phyloP scores from a whole-genome alignment of 129 eudicot genomes.

The Saposhnikovia divaricata region DNA sequence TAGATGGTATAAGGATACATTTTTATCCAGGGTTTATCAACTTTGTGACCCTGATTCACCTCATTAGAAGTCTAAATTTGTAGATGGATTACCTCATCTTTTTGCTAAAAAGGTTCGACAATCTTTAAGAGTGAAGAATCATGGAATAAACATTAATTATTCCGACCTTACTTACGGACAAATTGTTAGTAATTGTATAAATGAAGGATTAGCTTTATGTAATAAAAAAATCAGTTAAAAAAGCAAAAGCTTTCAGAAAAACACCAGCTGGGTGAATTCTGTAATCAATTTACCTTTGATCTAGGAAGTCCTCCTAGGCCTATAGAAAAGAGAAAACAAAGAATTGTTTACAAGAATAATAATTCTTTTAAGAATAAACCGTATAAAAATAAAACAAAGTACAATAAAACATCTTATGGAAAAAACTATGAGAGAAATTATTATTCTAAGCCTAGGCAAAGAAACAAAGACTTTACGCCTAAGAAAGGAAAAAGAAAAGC shows the following conservation, averaged over 20 bases:
- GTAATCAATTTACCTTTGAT: not conserved
- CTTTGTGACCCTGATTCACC: not conserved
- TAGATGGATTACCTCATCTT: not conserved
- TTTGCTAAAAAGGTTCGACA: slow-evolving; percentile 8
- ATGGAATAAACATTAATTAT: not conserved
- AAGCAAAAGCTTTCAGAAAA: not conserved
- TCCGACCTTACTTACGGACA: not conserved
- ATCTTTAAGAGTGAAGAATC: too few relatives aligned
- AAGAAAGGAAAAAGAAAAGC: too few relatives aligned
- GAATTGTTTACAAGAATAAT: too few relatives aligned
- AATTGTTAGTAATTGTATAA: not conserved
- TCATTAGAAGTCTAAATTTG: slow-evolving; percentile 16
- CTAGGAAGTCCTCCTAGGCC: not conserved
- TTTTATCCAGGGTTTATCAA: slow-evolving; percentile 1
- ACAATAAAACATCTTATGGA: not conserved
- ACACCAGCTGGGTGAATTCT: slow-evolving; percentile 7
- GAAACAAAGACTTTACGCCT: not conserved
- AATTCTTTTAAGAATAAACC: too few relatives aligned
- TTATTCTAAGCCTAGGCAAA: not conserved
- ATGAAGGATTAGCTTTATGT: too few relatives aligned
- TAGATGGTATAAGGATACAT: not conserved
- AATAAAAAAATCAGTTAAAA: not conserved
- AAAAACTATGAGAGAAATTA: not conserved
- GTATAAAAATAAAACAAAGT: too few relatives aligned
- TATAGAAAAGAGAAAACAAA: not conserved